Conservation (phyloP, 2,329 filamentous ascomycete genomes). For the Aureobasidium namibiae region DNA sequence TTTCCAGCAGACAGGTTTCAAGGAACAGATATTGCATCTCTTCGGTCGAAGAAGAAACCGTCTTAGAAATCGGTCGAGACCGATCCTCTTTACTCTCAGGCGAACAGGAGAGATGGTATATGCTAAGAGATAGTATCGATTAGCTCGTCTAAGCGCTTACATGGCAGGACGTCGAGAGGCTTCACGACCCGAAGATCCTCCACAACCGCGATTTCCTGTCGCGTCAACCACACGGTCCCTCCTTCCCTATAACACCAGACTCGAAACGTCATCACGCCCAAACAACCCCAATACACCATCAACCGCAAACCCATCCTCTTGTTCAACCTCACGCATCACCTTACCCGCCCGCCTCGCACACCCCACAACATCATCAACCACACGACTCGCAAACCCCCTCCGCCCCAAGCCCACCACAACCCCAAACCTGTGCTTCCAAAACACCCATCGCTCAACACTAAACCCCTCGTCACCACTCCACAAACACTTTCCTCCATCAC, state of each 20-base stretch:
- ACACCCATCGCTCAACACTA: neutral
- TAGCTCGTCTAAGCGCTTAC: neutral
- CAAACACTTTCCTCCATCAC: neutral
- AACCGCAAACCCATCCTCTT: neutral
- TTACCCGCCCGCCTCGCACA: neutral
- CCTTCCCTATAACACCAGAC: neutral
- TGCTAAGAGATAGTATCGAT: too few relatives aligned
- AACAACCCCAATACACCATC: neutral
- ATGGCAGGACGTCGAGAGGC: neutral
- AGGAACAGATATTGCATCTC: too few relatives aligned
- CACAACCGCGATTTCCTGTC: neutral
- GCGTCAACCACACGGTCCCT: neutral
- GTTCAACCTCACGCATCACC: neutral
- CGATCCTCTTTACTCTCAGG: too few relatives aligned
- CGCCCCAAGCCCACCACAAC: neutral
- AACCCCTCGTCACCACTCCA: neutral
- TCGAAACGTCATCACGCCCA: neutral
- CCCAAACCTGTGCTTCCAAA: neutral
- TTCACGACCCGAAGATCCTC: neutral
- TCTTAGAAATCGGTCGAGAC: too few relatives aligned
- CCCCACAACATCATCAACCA: neutral
- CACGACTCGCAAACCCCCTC: neutral
- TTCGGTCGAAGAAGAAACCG: too few relatives aligned
- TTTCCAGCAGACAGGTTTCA: too few relatives aligned
- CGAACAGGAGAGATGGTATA: neutral